Conservation (phyloP, 345 rosid genomes). For the Linum usitatissimum region DNA sequence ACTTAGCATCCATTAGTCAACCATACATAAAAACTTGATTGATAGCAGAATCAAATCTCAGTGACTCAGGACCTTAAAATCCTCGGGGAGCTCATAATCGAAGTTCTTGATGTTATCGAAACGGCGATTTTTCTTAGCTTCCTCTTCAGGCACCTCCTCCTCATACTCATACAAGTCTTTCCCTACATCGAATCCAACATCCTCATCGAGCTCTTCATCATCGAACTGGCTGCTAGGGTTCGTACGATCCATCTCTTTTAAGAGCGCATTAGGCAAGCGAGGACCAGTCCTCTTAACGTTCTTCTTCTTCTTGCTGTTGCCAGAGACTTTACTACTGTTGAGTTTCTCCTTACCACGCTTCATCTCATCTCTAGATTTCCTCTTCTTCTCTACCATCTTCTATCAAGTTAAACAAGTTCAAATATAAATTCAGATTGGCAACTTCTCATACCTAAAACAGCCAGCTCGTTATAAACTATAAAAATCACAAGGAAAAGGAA, state of each 20-base stretch:
- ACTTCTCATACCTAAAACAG: too few species aligned
- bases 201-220: constrained; percentile 39
- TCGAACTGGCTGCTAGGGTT: constrained; percentile 21
- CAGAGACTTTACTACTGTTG: background rate
- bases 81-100: constrained; percentile 57
- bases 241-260: constrained; percentile 39
- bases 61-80: constrained; percentile 40
- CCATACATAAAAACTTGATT: background rate
- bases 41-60: background rate
- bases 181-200: constrained; percentile 37
- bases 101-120: constrained; percentile 60
- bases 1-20: background rate
- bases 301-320: background rate
- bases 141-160: constrained; percentile 67
- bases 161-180: constrained; percentile 75
- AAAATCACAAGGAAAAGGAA: too few species aligned
- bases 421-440: too few species aligned
- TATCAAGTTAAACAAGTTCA: too few species aligned
- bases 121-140: constrained; percentile 63
- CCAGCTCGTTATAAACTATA: too few species aligned
- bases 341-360: background rate
- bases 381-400: constrained; percentile 2
- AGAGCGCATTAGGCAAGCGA: constrained; percentile 51
- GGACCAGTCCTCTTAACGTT: constrained; percentile 48
- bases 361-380: background rate